These are phyloP conservation scores for Erythrobasidium yunnanense DNA, from an alignment of 768 basidiomycete species.

Conservation along the genomic window DNA sequence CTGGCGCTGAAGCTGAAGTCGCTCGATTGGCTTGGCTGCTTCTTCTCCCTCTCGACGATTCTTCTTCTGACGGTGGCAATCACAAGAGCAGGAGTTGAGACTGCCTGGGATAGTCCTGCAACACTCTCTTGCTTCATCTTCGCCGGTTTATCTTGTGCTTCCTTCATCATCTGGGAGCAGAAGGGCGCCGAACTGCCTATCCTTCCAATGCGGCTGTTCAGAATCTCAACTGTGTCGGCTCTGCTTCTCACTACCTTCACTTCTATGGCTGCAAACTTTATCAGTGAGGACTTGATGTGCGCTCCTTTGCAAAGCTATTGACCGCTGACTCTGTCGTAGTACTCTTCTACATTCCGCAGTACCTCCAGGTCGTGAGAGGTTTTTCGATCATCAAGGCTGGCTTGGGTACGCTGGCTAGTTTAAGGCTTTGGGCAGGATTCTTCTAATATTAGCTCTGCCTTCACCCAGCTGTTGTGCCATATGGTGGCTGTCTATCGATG, in stretches of 20 bases:
- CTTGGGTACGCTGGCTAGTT: background rate
- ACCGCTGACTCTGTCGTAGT: background rate
- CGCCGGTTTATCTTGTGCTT: background rate
- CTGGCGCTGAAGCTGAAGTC: background rate
- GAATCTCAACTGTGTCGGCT: background rate
- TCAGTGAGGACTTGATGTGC: background rate
- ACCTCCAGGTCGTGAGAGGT: slow-evolving; percentile 1
- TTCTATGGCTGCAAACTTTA: slow-evolving; percentile 5
- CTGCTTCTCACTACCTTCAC: background rate
- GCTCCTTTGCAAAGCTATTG: background rate
- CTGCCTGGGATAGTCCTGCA: background rate
- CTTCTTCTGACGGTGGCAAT: background rate
- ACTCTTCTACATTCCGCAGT: background rate
- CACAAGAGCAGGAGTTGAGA: slow-evolving; percentile 1
- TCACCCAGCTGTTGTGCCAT: background rate
- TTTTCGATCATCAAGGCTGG: background rate
- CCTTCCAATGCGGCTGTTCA: background rate
- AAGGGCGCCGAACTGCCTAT: slow-evolving; percentile 1
- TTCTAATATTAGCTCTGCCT: background rate
- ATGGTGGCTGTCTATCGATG: background rate
- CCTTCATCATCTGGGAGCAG: background rate
- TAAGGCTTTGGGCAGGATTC: too few species aligned
- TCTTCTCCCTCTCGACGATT: background rate
- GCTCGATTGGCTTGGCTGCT: slow-evolving; percentile 2
- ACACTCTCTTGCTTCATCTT: background rate